These are phyloP conservation scores for Tuctoria greenei DNA, from an alignment of 176 grass and related monocot species.

Conservation along the genomic window DNA sequence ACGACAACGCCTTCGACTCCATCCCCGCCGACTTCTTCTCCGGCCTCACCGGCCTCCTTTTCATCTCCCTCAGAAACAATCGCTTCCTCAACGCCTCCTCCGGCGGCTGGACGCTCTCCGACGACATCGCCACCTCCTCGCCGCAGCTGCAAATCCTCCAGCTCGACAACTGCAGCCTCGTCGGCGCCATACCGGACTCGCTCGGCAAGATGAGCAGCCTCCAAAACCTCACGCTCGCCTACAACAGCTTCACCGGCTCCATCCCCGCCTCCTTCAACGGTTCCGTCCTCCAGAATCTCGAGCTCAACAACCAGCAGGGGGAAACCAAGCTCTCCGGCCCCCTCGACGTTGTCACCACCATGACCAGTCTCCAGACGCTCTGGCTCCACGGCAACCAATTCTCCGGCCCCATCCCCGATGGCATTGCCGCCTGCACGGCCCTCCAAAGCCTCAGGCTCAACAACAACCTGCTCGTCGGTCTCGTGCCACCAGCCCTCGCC, in stretches of 20 bases:
- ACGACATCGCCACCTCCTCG: constrained; percentile 29
- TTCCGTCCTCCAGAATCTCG: constrained; percentile 54
- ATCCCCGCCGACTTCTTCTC: constrained; percentile 71
- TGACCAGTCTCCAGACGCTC: constrained; percentile 46
- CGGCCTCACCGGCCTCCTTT: constrained; percentile 42
- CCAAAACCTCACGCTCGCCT: constrained; percentile 54
- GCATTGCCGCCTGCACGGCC: constrained; percentile 45
- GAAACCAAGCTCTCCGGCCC: constrained; percentile 48
- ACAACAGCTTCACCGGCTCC: constrained; percentile 62
- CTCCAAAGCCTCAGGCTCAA: constrained; percentile 55
- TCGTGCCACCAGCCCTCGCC: constrained; percentile 48
- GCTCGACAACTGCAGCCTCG: constrained; percentile 48
- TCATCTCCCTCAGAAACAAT: constrained; percentile 54
- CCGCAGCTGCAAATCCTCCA: constrained; percentile 48
- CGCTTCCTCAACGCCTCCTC: constrained; percentile 51
- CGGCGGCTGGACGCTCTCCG: constrained; percentile 53
- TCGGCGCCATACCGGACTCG: constrained; percentile 51
- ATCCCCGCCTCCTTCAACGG: constrained; percentile 44
- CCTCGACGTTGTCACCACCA: constrained; percentile 52
- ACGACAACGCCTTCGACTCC: constrained; percentile 63
- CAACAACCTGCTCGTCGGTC: constrained; percentile 69
- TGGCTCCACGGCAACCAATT: constrained; percentile 94
- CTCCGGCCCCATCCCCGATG: constrained; percentile 58
- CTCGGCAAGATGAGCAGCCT: constrained; percentile 50
- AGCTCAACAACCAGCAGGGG: constrained; percentile 84